Evolutionary conservation across 2,329 filamentous ascomycete genomes (phyloP).

Genomic region (Aurifilum marmelostoma): DNA sequence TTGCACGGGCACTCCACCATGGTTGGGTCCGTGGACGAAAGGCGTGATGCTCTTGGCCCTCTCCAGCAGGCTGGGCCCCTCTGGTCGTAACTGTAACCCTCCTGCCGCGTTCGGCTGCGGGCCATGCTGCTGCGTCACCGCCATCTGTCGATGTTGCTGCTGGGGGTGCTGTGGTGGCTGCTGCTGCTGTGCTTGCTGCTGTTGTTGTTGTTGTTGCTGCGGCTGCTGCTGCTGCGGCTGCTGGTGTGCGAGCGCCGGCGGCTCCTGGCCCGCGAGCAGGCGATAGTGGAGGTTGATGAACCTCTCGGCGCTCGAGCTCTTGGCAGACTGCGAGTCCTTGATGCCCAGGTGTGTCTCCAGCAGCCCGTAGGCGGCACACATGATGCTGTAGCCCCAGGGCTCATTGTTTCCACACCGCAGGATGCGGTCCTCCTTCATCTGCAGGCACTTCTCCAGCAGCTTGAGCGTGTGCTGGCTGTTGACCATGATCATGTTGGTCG

Average conservation of each 20-base stretch:
- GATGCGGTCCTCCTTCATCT: slow-evolving; percentile 64
- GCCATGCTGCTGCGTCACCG: slow-evolving; percentile 14
- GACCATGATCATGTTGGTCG: slow-evolving; percentile 65
- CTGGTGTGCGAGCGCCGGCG: slow-evolving; percentile 41
- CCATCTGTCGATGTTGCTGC: slow-evolving; percentile 11
- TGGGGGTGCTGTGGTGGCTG: slow-evolving; percentile 33
- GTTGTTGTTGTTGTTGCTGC: slow-evolving; percentile 25
- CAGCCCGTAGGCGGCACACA: slow-evolving; percentile 63
- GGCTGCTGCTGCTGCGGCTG: slow-evolving; percentile 32
- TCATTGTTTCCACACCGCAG: slow-evolving; percentile 66
- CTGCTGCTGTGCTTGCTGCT: slow-evolving; percentile 27
- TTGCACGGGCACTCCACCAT: slow-evolving; percentile 5
- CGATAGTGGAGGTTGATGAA: slow-evolving; percentile 63
- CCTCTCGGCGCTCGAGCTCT: slow-evolving; percentile 61
- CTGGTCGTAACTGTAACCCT: slow-evolving; percentile 17
- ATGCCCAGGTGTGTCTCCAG: slow-evolving; percentile 62
- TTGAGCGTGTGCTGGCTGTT: slow-evolving; percentile 63
- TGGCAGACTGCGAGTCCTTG: slow-evolving; percentile 60
- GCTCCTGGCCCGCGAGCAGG: slow-evolving; percentile 58
- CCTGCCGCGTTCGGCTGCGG: slow-evolving; percentile 19
- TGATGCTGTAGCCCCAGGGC: slow-evolving; percentile 66
- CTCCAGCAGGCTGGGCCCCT: slow-evolving; percentile 26
- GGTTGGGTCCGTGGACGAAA: slow-evolving; percentile 16
- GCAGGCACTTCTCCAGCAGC: slow-evolving; percentile 63
- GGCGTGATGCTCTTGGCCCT: slow-evolving; percentile 29